Percentiles rank a stretch among this genome's conserved stretches.
Evolutionary conservation across 2,329 filamentous ascomycete species (phyloP).

Genomic region (Xylariaceae sp.): DNA sequence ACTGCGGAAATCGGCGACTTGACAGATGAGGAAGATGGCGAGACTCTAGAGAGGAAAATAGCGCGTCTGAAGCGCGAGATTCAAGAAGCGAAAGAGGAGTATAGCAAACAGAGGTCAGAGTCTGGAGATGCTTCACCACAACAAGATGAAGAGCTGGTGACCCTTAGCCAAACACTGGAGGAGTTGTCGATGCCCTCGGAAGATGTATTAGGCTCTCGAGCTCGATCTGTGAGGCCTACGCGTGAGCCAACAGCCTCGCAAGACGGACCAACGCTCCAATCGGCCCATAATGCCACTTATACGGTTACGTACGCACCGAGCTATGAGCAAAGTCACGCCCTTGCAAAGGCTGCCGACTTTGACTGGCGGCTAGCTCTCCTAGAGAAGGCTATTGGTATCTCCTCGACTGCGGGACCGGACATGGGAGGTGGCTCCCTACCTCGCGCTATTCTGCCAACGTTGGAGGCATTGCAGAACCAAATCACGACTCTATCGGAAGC

Average conservation of each 20-base stretch:
- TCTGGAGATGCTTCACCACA: constrained; percentile 39
- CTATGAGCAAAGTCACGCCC: constrained; percentile 63
- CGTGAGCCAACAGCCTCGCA: constrained; percentile 24
- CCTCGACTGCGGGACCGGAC: constrained; percentile 61
- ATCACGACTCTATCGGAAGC: constrained; percentile 69
- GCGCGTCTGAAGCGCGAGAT: constrained; percentile 74
- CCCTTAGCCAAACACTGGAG: constrained; percentile 68
- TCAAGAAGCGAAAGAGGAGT: constrained; percentile 44
- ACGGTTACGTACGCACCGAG: constrained; percentile 59
- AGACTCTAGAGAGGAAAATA: constrained; percentile 72
- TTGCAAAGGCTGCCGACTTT: constrained; percentile 81
- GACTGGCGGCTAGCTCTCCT: constrained; percentile 73
- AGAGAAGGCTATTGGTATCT: constrained; percentile 76
- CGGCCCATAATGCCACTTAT: constrained; percentile 46
- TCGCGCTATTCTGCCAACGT: constrained; percentile 71
- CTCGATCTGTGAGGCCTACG: constrained; percentile 25
- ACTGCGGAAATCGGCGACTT: constrained; percentile 66
- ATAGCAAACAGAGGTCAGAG: constrained; percentile 49
- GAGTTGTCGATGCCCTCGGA: constrained; percentile 47
- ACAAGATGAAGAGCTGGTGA: constrained; percentile 54
- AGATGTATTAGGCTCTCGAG: constrained; percentile 21
- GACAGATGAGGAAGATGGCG: constrained; percentile 64
- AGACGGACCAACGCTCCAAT: constrained; percentile 16
- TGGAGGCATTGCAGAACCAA: constrained; percentile 76
- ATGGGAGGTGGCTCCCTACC: constrained; percentile 51